Evolutionary conservation across 2,329 filamentous ascomycete genomes (phyloP).

Genomic region (Epichloe coenophiala): DNA sequence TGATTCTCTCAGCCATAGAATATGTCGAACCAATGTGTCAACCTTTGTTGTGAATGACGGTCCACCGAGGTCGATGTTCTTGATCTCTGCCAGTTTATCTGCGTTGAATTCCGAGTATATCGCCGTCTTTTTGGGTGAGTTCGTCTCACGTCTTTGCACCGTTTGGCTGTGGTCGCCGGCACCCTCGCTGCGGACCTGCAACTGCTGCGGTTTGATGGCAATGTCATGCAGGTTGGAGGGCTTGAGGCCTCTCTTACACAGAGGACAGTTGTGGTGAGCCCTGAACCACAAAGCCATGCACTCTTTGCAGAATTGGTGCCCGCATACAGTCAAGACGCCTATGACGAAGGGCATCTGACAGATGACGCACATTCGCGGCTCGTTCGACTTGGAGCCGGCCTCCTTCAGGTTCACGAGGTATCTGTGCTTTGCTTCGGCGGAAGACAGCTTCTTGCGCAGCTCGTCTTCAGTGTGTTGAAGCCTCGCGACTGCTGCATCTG

Average conservation of each 20-base stretch:
- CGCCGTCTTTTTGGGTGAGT: constrained; percentile 19
- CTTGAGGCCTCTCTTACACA: constrained; percentile 62
- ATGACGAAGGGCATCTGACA: constrained; percentile 64
- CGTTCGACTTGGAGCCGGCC: constrained; percentile 47
- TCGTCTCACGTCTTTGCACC: constrained; percentile 8
- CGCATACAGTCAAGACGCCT: constrained; percentile 77
- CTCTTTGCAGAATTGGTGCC: constrained; percentile 83
- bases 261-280: constrained; percentile 62
- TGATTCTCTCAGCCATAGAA: constrained; percentile 71
- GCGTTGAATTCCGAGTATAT: constrained; percentile 72
- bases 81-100: constrained; percentile 63
- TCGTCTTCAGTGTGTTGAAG: constrained; percentile 22
- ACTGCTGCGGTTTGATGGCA: constrained; percentile 61
- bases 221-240: constrained; percentile 69
- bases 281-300: constrained; percentile 73
- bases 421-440: constrained; percentile 57
- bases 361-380: constrained; percentile 67
- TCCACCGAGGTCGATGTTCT: constrained; percentile 59
- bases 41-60: constrained; percentile 82
- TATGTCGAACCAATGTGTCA: constrained; percentile 66
- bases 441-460: constrained; percentile 44
- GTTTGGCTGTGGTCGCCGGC: constrained; percentile 3
- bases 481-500: constrained; percentile 32
- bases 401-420: constrained; percentile 49
- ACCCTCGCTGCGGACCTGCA: constrained; percentile 45